Evolutionary conservation across 768 basidiomycete genomes (phyloP), one percentile per base, ranked within the genome.

Genomic region (Mycena olivaceomarginata): DNA sequence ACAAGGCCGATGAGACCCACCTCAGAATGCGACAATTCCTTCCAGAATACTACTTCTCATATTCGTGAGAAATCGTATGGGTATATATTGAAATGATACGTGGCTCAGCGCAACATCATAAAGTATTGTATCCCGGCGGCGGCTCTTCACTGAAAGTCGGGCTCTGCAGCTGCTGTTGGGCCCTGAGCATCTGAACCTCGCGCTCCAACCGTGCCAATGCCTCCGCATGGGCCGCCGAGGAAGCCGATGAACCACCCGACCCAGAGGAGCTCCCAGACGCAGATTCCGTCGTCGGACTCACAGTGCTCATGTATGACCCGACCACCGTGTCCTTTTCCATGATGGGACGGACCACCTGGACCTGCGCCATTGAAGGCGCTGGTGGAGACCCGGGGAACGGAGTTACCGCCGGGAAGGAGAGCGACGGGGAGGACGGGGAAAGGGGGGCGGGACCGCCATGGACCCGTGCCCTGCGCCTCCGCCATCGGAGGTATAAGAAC

Each of bases 401-500:
- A 18, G 70, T 71, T 45, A 71, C 45, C 2, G 64, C 39, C 16
- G 70, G 46, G 31, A 71, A 12, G 37, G 70, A 11, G 51, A 45
- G 5, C 13, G 46, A 70, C 3, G 31, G 56, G 45, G 18, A 37
- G 7, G 2, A 22, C 62, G 39, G 70, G 64, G 15, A 39, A 71
- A 63, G 46, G 60, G 69, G 48, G 67, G 39, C 70, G 70, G 39
- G 31, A 31, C 31, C 31, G 31, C 31, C 31, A 31, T 31, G 31
- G 31, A 31, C 31, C 31, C 31, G 2, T 31, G 60, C 70, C 46
- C 39, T 46, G 60, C 64, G 70, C 11, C 70, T 37, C 46, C 60
- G 63, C 31, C 70, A 48, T 71, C 62, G 63, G n/a, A 71, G 48
- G 60, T 41, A 71, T 16, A 71, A 71, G 46, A 71, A 22, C 46